A percentile compares a stretch with the other conserved stretches of the same genome.
Evolutionary conservation across 371 early-diverging fungal species (phyloP).

Genomic region (Parasitella parasitica): DNA sequence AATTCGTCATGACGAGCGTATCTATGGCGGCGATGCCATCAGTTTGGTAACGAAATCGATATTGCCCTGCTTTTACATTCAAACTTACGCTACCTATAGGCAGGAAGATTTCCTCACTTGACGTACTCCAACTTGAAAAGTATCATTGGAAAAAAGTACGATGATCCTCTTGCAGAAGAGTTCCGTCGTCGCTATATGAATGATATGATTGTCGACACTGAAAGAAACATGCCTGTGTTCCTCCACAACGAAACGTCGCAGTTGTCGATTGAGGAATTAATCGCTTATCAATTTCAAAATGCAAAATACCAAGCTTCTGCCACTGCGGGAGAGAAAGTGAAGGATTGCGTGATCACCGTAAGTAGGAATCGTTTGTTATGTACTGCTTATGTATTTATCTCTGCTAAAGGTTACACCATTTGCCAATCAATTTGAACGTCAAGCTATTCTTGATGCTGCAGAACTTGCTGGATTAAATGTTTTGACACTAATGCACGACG

Average conservation of each 20-base stretch:
- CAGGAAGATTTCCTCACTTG: constrained; percentile 81
- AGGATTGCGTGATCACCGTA: constrained; percentile 91
- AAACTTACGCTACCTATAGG: constrained; percentile 53
- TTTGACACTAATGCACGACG: constrained; percentile 85
- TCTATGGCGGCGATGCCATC: constrained; percentile 88
- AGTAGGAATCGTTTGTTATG: constrained; percentile 2
- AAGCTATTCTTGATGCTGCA: constrained; percentile 93
- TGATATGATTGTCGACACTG: constrained; percentile 67
- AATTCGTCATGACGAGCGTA: constrained; percentile 77
- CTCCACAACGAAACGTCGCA: constrained; percentile 50
- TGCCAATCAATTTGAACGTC: constrained; percentile 88
- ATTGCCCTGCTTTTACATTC: too few relatives aligned
- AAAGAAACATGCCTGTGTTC: constrained; percentile 68
- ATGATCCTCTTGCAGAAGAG: constrained; percentile 66
- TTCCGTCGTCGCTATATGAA: constrained; percentile 75
- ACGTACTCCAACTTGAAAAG: constrained; percentile 83
- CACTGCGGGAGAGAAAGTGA: constrained; percentile 74
- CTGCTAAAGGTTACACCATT: constrained; percentile 80
- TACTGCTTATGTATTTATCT: background rate
- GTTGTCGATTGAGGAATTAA: constrained; percentile 83
- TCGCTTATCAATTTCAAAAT: constrained; percentile 91
- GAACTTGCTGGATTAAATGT: constrained; percentile 88
- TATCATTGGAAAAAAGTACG: constrained; percentile 74
- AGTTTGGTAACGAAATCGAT: constrained; percentile 61
- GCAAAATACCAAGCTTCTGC: constrained; percentile 82